Evolutionary conservation across 345 rosid species (phyloP), one percentile per base, ranked within the genome.

Genomic region (Arabidopsis thaliana): DNA sequence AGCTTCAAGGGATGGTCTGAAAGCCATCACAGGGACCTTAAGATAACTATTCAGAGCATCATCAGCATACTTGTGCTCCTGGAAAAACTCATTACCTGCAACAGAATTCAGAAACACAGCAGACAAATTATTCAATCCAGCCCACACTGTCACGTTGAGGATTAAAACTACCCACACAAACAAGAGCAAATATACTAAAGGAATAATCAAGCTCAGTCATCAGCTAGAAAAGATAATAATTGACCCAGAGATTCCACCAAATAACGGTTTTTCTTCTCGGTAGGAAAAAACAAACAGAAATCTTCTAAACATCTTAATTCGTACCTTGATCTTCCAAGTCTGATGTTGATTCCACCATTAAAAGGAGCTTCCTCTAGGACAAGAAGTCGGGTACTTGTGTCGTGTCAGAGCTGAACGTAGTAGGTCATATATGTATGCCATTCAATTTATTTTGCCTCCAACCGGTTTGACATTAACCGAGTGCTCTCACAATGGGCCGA

Each of bases 1-100:
- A 32, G 87, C 80, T 48, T 77, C 76, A 20, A 57, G 67, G n/a
- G 80, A 77, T 24, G 76, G 76, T 48, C 41, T 25, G 22, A 77
- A 77, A 56, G 46, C 87, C 57, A 51, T 64, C 52, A 7, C n/a
- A 28, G 66, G 75, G 37, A 34, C 9, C 6, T 69, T 11, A 28
- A 28, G 30, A 28, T 28, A 28, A 28, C 30, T 28, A 28, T 28
- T 28, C 2, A 28, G 30, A 28, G 30, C 30, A 28, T 28, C 30
- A 28, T 28, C 30, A 28, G 30, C 30, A 28, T 28, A 28, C 30
- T 28, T 28, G 30, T 28, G 30, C 30, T 10, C 11, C 58, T 40
- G 1, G 9, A 10, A 63, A 28, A 28, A 28, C 30, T 28, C 30
- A 28, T 28, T 28, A 28, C 30, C 30, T 28, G 30, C 30, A 28